These are phyloP conservation scores for Pseudozyma sp. DNA, from an alignment of 1,284 basidiomycete genomes.

Conservation along the genomic window DNA sequence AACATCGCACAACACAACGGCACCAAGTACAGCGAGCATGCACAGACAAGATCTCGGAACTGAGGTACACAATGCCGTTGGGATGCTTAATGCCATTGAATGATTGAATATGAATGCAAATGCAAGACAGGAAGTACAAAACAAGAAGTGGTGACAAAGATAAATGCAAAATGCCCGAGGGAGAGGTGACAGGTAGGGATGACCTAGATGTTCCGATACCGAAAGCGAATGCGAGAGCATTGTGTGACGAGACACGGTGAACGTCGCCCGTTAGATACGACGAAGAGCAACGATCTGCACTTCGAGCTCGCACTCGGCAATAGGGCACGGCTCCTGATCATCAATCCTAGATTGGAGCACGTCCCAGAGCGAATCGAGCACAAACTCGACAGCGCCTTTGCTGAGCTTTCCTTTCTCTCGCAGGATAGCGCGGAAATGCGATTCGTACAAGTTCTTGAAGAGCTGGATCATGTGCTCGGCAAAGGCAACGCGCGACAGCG, in stretches of 20 bases:
- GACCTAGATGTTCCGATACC: background rate
- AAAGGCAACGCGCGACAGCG: conserved; percentile 67
- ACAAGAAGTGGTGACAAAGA: conserved; percentile 17
- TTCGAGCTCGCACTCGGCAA: conserved; percentile 68
- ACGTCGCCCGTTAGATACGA: conserved; percentile 28
- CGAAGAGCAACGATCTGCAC: conserved; percentile 68
- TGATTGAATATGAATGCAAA: conserved; percentile 5
- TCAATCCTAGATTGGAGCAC: conserved; percentile 61
- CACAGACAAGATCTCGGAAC: background rate
- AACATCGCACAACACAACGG: too few relatives aligned
- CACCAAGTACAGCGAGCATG: too few relatives aligned
- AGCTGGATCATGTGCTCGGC: conserved; percentile 69
- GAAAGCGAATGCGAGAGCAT: background rate
- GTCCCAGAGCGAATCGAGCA: conserved; percentile 70
- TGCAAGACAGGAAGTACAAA: conserved; percentile 14
- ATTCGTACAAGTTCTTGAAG: conserved; percentile 70
- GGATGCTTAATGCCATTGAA: conserved; percentile 3
- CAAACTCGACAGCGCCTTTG: conserved; percentile 69
- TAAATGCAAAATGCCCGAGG: conserved; percentile 9
- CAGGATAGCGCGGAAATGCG: conserved; percentile 68
- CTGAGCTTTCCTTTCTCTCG: conserved; percentile 68
- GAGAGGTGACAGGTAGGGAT: background rate
- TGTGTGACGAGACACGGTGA: too few relatives aligned
- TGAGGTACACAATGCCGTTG: background rate
- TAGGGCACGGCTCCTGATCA: conserved; percentile 30